A percentile compares a stretch with the other conserved stretches of the same genome.
Evolutionary conservation across 169 alveolate genomes (phyloP).

Genomic region (Eimeria necatrix): DNA sequence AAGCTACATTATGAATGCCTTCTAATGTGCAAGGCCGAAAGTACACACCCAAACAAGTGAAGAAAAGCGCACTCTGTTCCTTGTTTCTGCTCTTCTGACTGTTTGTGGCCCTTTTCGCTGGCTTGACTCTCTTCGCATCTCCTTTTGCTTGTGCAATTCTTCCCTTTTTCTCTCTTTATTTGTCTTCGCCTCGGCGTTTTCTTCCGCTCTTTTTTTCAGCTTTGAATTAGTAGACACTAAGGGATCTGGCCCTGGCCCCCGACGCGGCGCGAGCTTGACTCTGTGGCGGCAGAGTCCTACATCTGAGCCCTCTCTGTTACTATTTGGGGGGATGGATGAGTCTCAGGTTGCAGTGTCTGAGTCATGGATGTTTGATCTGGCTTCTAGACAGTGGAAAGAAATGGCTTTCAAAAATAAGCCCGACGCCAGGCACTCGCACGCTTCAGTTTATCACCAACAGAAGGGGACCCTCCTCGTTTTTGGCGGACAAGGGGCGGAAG

Average conservation of each 20-base stretch:
- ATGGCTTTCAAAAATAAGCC: background rate
- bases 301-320: background rate
- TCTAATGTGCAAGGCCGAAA: too few relatives aligned
- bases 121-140: too few relatives aligned
- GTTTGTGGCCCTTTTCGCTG: too few relatives aligned
- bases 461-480: background rate
- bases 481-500: conserved; percentile 19
- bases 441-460: background rate
- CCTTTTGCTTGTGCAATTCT: too few relatives aligned
- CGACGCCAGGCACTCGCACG: conserved; percentile 17
- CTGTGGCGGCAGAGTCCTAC: background rate
- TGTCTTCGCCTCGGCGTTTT: too few relatives aligned
- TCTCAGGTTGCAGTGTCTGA: background rate
- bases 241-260: background rate
- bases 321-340: conserved; percentile 64
- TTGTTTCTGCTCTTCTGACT: too few relatives aligned
- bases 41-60: too few relatives aligned
- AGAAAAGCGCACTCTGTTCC: too few relatives aligned
- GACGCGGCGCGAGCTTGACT: background rate
- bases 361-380: conserved; percentile 69
- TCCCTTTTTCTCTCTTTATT: too few relatives aligned
- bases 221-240: background rate
- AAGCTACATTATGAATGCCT: too few relatives aligned
- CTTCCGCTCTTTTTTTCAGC: background rate
- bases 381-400: background rate